These are phyloP conservation scores for Trypanosoma platydactyli DNA, from an alignment of 208 protist species.

Conservation along the genomic window DNA sequence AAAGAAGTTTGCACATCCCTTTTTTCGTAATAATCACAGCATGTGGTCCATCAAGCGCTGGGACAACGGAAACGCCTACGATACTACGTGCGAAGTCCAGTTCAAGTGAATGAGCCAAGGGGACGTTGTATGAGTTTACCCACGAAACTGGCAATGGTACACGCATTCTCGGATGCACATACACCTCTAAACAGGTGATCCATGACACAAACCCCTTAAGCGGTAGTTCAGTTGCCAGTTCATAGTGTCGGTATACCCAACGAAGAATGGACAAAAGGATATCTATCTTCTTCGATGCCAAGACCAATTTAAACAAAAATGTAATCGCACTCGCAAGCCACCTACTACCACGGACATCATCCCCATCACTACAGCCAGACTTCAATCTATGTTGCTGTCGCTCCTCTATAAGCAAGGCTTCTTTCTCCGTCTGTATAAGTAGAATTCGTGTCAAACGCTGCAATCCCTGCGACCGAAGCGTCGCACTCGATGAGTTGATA, in stretches of 20 bases:
- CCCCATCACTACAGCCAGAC: too few relatives aligned
- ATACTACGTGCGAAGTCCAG: conserved; percentile 35
- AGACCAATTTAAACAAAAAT: conserved; percentile 65
- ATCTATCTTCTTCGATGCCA: conserved; percentile 54
- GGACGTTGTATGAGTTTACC: conserved; percentile 43
- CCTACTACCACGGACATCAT: conserved; percentile 1
- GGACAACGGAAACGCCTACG: conserved; percentile 21
- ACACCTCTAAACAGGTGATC: conserved; percentile 46
- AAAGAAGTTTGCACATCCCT: conserved; percentile 28
- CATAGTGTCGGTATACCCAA: conserved; percentile 45
- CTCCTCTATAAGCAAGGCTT: conserved; percentile 5
- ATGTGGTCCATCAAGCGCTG: conserved; percentile 17
- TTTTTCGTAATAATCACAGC: conserved; percentile 24
- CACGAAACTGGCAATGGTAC: conserved; percentile 43
- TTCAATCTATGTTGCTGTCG: too few relatives aligned
- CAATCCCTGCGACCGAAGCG: conserved; percentile 70
- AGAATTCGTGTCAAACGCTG: conserved; percentile 54
- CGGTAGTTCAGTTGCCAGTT: conserved; percentile 18
- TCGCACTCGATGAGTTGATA: conserved; percentile 25
- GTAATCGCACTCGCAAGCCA: conserved; percentile 51
- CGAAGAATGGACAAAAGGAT: conserved; percentile 52
- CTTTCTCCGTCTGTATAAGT: conserved; percentile 47
- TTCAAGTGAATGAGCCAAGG: conserved; percentile 45
- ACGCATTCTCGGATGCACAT: conserved; percentile 37
- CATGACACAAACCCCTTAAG: conserved; percentile 35